Evolutionary conservation across 2,329 filamentous ascomycete genomes (phyloP).

Genomic region (Pseudocercospora macadamiae): DNA sequence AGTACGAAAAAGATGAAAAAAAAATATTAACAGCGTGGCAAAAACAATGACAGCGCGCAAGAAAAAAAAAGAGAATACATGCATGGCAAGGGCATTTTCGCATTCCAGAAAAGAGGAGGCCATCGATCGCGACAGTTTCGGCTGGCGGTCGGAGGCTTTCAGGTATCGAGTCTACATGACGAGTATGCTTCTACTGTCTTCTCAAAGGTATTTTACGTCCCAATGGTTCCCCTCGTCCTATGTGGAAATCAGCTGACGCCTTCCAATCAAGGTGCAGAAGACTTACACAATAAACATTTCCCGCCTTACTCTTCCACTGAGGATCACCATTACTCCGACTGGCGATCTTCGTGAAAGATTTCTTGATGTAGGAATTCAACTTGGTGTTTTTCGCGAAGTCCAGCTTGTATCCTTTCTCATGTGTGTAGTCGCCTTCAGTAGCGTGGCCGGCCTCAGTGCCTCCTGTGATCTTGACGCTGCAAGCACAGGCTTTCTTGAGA

Average conservation of each 20-base stretch:
- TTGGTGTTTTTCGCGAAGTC: constrained; percentile 16
- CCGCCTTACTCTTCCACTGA: constrained; percentile 10
- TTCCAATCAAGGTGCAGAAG: not conserved
- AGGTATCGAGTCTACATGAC: no score
- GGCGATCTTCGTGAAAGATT: constrained; percentile 9
- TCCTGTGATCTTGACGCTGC: constrained; percentile 7
- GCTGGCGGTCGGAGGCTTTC: not conserved
- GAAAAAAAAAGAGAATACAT: not conserved
- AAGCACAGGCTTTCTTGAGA: constrained; percentile 11
- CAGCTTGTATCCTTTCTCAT: constrained; percentile 16
- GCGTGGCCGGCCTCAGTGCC: constrained; percentile 16
- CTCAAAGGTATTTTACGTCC: constrained; percentile 16
- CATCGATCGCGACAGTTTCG: not conserved
- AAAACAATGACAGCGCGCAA: no score
- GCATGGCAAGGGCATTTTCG: not conserved
- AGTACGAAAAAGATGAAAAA: not conserved
- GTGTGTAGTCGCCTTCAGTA: constrained; percentile 9
- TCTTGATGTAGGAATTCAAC: constrained; percentile 13
- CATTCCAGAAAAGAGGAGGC: not conserved
- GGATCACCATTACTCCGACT: constrained; percentile 13
- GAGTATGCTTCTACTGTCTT: not conserved
- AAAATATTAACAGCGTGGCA: not conserved
- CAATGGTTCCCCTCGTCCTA: constrained; percentile 14
- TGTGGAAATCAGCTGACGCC: not conserved
- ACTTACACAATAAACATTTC: constrained; percentile 16